Percentiles rank a stretch among this genome's conserved stretches.
These are phyloP conservation scores for Calamus simplicifolius DNA, from an alignment of 176 grass and related monocot genomes.

Conservation along the genomic window DNA sequence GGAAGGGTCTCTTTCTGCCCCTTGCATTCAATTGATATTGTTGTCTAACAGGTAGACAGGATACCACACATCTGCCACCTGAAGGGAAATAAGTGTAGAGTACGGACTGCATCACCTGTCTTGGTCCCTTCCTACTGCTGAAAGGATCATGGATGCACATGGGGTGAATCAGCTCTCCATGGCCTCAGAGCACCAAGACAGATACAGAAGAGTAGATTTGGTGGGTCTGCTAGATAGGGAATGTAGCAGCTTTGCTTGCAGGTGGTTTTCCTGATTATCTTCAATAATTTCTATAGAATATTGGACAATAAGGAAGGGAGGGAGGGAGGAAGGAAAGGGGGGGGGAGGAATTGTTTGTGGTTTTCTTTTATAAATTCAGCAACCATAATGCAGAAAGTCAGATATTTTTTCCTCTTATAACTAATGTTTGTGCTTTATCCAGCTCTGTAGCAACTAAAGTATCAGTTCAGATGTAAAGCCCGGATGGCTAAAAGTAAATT, in stretches of 20 bases:
- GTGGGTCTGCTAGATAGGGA: constrained; percentile 69
- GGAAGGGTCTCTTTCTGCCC: too few species aligned
- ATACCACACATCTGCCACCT: constrained; percentile 42
- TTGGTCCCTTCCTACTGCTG: constrained; percentile 35
- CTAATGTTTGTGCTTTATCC: too few species aligned
- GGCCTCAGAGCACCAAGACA: constrained; percentile 30
- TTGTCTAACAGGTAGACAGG: constrained; percentile 29
- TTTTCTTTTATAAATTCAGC: too few species aligned
- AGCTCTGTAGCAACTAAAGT: too few species aligned
- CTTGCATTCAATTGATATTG: neutral
- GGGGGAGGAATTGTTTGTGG: too few species aligned
- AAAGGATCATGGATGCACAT: constrained; percentile 70
- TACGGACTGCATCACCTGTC: constrained; percentile 37
- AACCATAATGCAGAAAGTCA: too few species aligned
- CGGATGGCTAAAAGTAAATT: too few species aligned
- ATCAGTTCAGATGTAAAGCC: too few species aligned
- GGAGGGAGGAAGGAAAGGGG: too few species aligned
- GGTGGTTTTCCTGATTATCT: constrained; percentile 23
- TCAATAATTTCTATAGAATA: too few species aligned
- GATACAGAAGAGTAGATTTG: constrained; percentile 13
- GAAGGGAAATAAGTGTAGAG: constrained; percentile 33
- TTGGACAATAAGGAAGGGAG: too few species aligned
- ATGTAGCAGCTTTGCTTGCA: constrained; percentile 43
- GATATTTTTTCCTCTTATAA: too few species aligned
- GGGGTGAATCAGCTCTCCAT: constrained; percentile 54